phyloP scores from a whole-genome alignment of 2,329 filamentous ascomycete species.

The Mycosphaerella arachidis region DNA sequence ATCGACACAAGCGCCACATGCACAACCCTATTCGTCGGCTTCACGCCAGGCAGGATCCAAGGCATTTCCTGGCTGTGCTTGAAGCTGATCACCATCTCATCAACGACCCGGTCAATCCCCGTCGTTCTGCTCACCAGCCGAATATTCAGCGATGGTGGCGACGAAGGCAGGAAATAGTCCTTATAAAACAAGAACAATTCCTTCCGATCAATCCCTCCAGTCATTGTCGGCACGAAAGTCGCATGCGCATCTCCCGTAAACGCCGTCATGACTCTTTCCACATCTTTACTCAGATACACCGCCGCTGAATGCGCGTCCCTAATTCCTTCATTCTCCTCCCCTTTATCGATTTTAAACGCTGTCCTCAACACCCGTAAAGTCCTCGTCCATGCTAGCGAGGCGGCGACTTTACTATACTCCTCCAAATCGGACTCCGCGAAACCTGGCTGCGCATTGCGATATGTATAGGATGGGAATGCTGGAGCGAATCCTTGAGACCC shows the following conservation, averaged over 20 bases:
- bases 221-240: constrained; percentile 40
- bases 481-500: constrained; percentile 35
- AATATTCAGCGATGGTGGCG: constrained; percentile 52
- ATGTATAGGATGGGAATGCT: constrained; percentile 39
- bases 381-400: constrained; percentile 41
- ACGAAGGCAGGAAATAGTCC: constrained; percentile 51
- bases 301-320: constrained; percentile 33
- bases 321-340: constrained; percentile 33
- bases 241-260: constrained; percentile 32
- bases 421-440: constrained; percentile 41
- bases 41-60: constrained; percentile 55
- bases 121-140: constrained; percentile 53
- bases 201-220: constrained; percentile 41
- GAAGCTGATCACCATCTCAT: constrained; percentile 55
- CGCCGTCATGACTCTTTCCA: constrained; percentile 27
- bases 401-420: constrained; percentile 39
- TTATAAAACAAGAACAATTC: constrained; percentile 51
- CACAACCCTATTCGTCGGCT: constrained; percentile 52
- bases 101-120: constrained; percentile 54
- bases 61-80: constrained; percentile 54
- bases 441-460: constrained; percentile 35
- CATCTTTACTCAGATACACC: constrained; percentile 25
- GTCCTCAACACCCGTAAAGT: constrained; percentile 35
- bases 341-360: constrained; percentile 26
- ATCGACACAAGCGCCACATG: constrained; percentile 55